Percentiles rank a stretch among this genome's conserved stretches.
These are phyloP conservation scores for Candida silvicultrix DNA, from an alignment of 805 yeast species.

Conservation along the genomic window DNA sequence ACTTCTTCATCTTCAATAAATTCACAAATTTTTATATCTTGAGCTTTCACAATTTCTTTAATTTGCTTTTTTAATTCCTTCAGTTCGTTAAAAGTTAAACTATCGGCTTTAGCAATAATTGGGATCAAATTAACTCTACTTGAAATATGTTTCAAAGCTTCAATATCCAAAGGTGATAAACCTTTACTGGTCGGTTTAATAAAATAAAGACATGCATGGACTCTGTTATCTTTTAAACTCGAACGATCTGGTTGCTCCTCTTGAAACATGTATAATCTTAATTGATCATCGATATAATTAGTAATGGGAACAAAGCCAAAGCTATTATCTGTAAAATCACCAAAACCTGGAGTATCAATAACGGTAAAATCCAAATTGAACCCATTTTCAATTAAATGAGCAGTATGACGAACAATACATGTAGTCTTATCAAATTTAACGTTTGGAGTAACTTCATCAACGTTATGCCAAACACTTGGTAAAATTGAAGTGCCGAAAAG, in stretches of 20 bases:
- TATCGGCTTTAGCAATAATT: constrained; percentile 75
- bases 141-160: constrained; percentile 63
- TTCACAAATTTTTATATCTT: constrained; percentile 56
- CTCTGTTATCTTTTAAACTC: constrained; percentile 52
- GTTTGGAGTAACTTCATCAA: constrained; percentile 31
- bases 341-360: constrained; percentile 76
- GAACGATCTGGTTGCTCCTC: constrained; percentile 67
- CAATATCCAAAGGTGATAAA: constrained; percentile 61
- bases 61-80: constrained; percentile 45
- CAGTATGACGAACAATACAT: constrained; percentile 29
- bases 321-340: constrained; percentile 59
- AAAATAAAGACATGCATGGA: constrained; percentile 84
- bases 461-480: constrained; percentile 35
- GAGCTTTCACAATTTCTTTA: constrained; percentile 41
- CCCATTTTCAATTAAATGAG: constrained; percentile 52
- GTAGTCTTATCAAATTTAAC: constrained; percentile 31
- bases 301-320: constrained; percentile 64
- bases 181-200: constrained; percentile 62
- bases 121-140: constrained; percentile 78
- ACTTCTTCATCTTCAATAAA: constrained; percentile 34
- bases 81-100: constrained; percentile 54
- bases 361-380: constrained; percentile 55
- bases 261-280: constrained; percentile 60
- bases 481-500: constrained; percentile 50
- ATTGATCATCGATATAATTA: constrained; percentile 76